Base-by-base conservation (phyloP, 768 basidiomycete genomes). In the Podaxis sp. region DNA sequence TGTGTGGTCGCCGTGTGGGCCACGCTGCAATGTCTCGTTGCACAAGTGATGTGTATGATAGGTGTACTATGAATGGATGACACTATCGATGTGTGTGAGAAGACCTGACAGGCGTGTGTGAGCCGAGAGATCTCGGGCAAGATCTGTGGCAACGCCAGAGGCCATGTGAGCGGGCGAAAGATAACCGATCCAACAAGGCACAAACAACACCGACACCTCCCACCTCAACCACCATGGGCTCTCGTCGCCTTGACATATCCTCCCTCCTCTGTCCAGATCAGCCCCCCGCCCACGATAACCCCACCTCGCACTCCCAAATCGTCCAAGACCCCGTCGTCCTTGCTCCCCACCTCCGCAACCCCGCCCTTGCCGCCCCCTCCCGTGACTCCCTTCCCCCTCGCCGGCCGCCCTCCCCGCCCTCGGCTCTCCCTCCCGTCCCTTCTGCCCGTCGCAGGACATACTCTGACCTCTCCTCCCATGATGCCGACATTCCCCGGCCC, bases 21-120 rank as follows among this genome's bases (percentile, higher is more conserved):
- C 72, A 70, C 77, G 82, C 82, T 89, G 92, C 92, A 93, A 92
- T 92, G 91, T 92, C 89, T 86, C 83, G 90, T 92, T 86, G 89
- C 89, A 93, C 88, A 93, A 59, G 13, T 33, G 65, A 51, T 52
- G 52, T 64, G 56, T 59, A 17, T 40, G 33, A 44, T 54, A 52
- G 58, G 15, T 33, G 46, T 52, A 63, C 51, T 55, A 28, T 54
- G 64, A 33, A 53, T 46, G 56, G 40, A 57, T 66, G 61, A 60
- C 39, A 49, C n/a, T 52, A 53, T 52, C 55, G n/a, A 39, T 39
- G 53, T 36, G 46, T 49, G 57, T 36, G 57, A 33, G 46, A 36
- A 39, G 30, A 33, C 30, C 2, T 8, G 42, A 64, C 59, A 46
- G 54, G 53, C 48, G 36, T 52, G 54, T 64, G 53, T 59, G 46